Conservation (phyloP, 2,329 filamentous ascomycete genomes). For the Phialophora verrucosa region DNA sequence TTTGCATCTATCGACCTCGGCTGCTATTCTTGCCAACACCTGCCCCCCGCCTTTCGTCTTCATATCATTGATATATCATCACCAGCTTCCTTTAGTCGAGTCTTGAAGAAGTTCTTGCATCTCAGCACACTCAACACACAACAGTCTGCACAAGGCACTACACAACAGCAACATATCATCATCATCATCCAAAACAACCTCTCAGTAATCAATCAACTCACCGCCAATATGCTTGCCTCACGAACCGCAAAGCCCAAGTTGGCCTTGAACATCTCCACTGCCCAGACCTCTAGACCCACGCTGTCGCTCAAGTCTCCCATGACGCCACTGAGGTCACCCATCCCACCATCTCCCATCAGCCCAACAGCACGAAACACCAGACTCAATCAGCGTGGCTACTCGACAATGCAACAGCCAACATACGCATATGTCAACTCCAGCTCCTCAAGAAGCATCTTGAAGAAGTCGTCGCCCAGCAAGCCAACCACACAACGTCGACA, state of each 20-base stretch:
- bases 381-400: constrained; percentile 48
- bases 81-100: constrained; percentile 21
- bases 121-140: neutral
- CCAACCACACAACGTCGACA: constrained; percentile 43
- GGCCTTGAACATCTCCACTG: constrained; percentile 52
- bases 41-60: constrained; percentile 1
- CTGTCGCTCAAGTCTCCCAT: constrained; percentile 53
- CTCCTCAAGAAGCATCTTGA: constrained; percentile 55
- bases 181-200: constrained; percentile 8
- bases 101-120: constrained; percentile 20
- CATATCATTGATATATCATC: constrained; percentile 21
- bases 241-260: constrained; percentile 54
- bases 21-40: constrained; percentile 39
- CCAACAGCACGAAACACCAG: constrained; percentile 49
- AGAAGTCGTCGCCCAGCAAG: constrained; percentile 45
- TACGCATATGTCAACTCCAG: constrained; percentile 54
- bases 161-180: constrained; percentile 14
- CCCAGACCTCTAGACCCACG: constrained; percentile 43
- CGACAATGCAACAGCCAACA: constrained; percentile 47
- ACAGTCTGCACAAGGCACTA: constrained; percentile 4
- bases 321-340: constrained; percentile 48
- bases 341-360: constrained; percentile 51
- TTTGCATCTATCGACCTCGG: constrained; percentile 36
- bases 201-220: constrained; percentile 12
- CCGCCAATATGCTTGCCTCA: constrained; percentile 48